Evolutionary conservation across 2,329 filamentous ascomycete genomes (phyloP), one percentile per base, ranked within the genome.

Genomic region (Rhynchosporium secalis): DNA sequence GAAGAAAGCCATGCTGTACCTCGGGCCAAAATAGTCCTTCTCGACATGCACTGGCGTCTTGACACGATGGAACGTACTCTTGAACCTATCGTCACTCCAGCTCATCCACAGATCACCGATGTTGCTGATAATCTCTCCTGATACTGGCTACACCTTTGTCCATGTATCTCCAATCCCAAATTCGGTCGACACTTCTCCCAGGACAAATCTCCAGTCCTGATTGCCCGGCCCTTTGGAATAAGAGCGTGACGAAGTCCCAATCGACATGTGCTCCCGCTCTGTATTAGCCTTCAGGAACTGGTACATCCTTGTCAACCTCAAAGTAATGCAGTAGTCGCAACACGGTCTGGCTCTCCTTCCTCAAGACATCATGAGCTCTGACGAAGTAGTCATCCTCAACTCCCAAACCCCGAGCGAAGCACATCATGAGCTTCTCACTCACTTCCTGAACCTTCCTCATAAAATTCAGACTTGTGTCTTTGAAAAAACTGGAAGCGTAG

Each of bases 41-140:
- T 76, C 77, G 0, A 77, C 76, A 66, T 86, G 82, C 33, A 75
- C 78, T 0, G 85, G 85, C 1, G 84, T 83, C 74, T 85, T 86
- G 62, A 88, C 85, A 3, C 85, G 80, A 73, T 88, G 86, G 58
- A 86, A 84, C 0, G 85, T 87, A 46, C 81, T 85, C 74, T 88
- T 88, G 77, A 88, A 87, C 26, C 85, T 80, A 72, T 88, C 86
- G 70, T 88, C 86, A 33, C 80, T 84, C 85, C 86, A 87, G 47
- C 78, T 81, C 86, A 89, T 88, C 15, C 89, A 76, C 60, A 88
- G 75, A 70, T 89, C 86, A 3, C 86, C 86, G 64, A 88, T 85
- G 68, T 87, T 88, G 73, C 85, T 88, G 8, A 89, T 81, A 60
- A 86, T 84, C 64, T 81, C 80, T 0, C 80, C 82, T 0, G 76